phyloP scores from a whole-genome alignment of 2,329 filamentous ascomycete genomes.

The Aureobasidium sp. region DNA sequence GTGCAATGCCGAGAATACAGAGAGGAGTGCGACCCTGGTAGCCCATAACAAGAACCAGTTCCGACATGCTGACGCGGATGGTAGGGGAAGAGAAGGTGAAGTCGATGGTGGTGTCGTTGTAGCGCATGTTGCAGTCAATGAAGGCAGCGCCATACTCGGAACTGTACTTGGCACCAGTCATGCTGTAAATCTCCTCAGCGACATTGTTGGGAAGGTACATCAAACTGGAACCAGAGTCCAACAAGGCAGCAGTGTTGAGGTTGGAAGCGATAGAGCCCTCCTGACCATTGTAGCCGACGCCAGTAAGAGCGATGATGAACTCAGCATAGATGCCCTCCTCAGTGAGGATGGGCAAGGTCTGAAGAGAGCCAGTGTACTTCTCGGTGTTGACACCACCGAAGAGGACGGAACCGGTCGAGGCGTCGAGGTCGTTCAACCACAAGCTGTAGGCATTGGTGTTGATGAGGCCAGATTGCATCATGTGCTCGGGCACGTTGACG shows the following conservation, averaged over 20 bases:
- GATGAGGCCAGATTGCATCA: constrained; percentile 56
- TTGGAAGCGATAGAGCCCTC: constrained; percentile 35
- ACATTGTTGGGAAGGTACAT: constrained; percentile 60
- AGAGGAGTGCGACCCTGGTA: constrained; percentile 30
- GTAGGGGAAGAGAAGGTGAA: constrained; percentile 49
- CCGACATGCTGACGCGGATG: constrained; percentile 47
- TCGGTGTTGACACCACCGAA: constrained; percentile 74
- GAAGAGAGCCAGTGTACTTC: constrained; percentile 60
- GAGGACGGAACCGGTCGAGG: constrained; percentile 61
- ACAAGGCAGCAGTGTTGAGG: constrained; percentile 47
- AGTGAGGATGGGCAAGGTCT: constrained; percentile 51
- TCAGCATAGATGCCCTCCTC: constrained; percentile 41
- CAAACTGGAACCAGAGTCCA: constrained; percentile 69
- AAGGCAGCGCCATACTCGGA: constrained; percentile 36
- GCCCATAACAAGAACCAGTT: constrained; percentile 47
- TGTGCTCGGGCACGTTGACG: constrained; percentile 54
- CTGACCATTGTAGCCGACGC: constrained; percentile 34
- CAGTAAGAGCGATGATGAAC: constrained; percentile 44
- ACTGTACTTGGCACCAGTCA: constrained; percentile 35
- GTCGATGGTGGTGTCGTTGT: constrained; percentile 41
- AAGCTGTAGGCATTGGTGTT: constrained; percentile 59
- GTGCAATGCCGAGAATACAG: constrained; percentile 43
- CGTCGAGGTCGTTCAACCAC: constrained; percentile 51
- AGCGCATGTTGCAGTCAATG: constrained; percentile 45
- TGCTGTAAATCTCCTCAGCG: constrained; percentile 34